Conservation (phyloP, 2,329 filamentous ascomycete species). For the Aspergillus cejpii region DNA sequence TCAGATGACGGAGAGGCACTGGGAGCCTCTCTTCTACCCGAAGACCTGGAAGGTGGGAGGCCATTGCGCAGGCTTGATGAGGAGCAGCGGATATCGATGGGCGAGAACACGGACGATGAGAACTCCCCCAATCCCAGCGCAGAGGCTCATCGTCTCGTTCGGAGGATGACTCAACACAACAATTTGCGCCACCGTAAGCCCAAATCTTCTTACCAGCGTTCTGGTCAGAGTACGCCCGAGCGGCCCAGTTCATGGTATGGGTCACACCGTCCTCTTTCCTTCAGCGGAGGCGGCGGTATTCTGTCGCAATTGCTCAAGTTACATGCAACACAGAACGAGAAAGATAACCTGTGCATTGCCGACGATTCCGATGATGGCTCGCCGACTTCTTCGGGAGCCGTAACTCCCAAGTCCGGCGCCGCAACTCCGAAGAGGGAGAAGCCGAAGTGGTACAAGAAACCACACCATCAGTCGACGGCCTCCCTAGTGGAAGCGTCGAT, state of each 20-base stretch:
- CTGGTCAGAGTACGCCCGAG: constrained; percentile 29
- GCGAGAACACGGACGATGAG: constrained; percentile 16
- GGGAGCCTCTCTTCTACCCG: constrained; percentile 25
- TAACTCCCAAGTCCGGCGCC: constrained; percentile 25
- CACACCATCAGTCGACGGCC: constrained; percentile 32
- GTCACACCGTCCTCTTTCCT: constrained; percentile 18
- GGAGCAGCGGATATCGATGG: constrained; percentile 18
- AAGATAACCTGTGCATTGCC: constrained; percentile 24
- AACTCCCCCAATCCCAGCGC: constrained; percentile 24
- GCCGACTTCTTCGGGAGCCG: constrained; percentile 23
- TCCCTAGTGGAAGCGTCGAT: constrained; percentile 36
- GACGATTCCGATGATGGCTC: constrained; percentile 30
- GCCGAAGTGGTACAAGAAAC: constrained; percentile 41
- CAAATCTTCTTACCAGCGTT: constrained; percentile 29
- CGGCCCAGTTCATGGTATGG: constrained; percentile 22
- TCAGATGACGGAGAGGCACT: constrained; percentile 28
- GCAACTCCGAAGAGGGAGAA: constrained; percentile 35
- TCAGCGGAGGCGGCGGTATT: constrained; percentile 48
- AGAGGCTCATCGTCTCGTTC: constrained; percentile 37
- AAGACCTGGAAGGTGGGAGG: constrained; percentile 25
- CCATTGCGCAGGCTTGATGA: constrained; percentile 18
- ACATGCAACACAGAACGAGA: constrained; percentile 49
- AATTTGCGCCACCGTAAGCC: constrained; percentile 25
- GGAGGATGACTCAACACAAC: constrained; percentile 28
- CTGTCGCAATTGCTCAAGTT: constrained; percentile 65